A percentile compares a stretch with the other conserved stretches of the same genome.
These are phyloP conservation scores for Udeniomyces megalosporus DNA, from an alignment of 768 basidiomycete species.

Conservation along the genomic window DNA sequence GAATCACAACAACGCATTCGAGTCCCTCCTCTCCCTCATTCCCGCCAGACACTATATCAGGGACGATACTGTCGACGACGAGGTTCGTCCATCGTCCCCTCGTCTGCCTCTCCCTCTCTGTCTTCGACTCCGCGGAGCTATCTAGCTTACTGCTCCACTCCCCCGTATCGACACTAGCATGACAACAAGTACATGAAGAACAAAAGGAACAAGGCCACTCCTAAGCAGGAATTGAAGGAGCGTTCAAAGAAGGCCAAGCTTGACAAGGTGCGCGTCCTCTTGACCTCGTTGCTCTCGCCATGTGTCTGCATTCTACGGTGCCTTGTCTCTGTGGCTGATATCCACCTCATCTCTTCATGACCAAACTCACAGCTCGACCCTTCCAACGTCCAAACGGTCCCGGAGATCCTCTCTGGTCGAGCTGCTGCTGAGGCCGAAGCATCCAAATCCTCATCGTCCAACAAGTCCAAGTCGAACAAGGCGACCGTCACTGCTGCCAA, in stretches of 20 bases:
- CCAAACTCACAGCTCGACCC: constrained; percentile 97
- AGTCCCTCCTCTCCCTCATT: constrained; percentile 63
- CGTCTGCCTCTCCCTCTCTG: background rate
- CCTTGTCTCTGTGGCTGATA: too few species aligned
- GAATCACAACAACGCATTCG: constrained; percentile 71
- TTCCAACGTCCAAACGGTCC: constrained; percentile 59
- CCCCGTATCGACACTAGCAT: constrained; percentile 31
- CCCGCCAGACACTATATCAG: constrained; percentile 78
- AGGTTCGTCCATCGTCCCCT: constrained; percentile 35
- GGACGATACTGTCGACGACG: constrained; percentile 42
- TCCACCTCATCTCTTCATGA: too few species aligned
- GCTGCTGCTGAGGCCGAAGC: constrained; percentile 25
- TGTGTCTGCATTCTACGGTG: too few species aligned
- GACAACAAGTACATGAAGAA: constrained; percentile 55
- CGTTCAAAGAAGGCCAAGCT: constrained; percentile 73
- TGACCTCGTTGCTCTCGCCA: constrained; percentile 27
- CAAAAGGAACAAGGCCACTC: constrained; percentile 46
- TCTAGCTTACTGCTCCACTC: background rate
- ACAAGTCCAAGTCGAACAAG: constrained; percentile 28
- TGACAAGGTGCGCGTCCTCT: too few species aligned
- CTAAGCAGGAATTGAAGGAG: constrained; percentile 76
- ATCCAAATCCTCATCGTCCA: constrained; percentile 4
- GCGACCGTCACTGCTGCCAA: constrained; percentile 13
- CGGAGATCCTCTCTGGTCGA: constrained; percentile 56
- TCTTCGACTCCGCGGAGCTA: too few species aligned